Conservation (phyloP, 1,139 yeast genomes). For the Magnusiomyces ingens region DNA sequence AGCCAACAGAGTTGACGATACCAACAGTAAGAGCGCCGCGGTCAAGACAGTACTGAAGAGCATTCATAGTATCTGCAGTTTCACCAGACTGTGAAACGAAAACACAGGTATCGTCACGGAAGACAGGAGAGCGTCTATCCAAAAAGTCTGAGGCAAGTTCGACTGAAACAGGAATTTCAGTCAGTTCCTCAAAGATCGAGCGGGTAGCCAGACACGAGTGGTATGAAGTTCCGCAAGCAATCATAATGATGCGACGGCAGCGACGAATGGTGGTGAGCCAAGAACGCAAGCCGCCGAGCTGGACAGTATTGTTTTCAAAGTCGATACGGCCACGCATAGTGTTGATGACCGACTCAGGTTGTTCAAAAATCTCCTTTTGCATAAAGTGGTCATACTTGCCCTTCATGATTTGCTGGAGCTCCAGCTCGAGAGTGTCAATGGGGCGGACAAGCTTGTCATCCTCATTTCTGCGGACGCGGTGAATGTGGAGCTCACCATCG, state of each 20-base stretch:
- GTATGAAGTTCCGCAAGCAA: conserved; percentile 99
- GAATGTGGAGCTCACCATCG: conserved; percentile 97
- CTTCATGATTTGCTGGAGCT: conserved; percentile 96
- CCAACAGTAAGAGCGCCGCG: conserved; percentile 98
- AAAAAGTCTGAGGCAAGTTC: conserved; percentile 97
- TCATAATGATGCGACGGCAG: conserved; percentile 93
- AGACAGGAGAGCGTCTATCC: conserved; percentile 92
- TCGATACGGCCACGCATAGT: conserved; percentile 99
- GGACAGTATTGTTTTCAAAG: conserved; percentile 69
- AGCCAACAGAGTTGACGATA: conserved; percentile 91
- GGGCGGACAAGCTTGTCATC: conserved; percentile 92
- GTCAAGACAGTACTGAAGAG: conserved; percentile 91
- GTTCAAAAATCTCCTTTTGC: conserved; percentile 99
- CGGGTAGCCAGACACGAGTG: conserved; percentile 98
- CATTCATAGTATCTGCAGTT: conserved; percentile 97
- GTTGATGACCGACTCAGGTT: conserved; percentile 95
- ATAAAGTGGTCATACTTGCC: conserved; percentile 94
- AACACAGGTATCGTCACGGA: conserved; percentile 95
- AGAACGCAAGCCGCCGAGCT: conserved; percentile 83
- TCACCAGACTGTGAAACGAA: conserved; percentile 99
- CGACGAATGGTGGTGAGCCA: conserved; percentile 86
- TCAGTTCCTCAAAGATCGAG: conserved; percentile 91
- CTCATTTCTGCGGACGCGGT: conserved; percentile 85
- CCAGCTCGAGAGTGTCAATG: conserved; percentile 94
- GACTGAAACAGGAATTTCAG: conserved; percentile 92